Conservation (phyloP, 2,329 filamentous ascomycete species). For the Calonectria pteridis region DNA sequence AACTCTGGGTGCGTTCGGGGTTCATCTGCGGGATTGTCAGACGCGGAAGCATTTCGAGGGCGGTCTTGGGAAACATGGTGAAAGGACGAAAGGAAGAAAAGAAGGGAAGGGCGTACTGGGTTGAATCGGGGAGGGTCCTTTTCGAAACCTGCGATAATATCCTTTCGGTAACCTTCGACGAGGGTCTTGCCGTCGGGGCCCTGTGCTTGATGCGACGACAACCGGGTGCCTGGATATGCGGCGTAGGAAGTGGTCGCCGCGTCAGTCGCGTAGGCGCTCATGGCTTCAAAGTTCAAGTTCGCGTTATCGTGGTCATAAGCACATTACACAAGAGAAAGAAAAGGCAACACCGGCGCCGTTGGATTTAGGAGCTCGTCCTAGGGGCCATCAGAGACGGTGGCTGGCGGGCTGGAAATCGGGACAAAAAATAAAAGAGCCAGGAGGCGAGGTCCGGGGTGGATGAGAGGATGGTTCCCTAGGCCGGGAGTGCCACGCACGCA, state of each 20-base stretch:
- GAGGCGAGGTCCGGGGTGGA: conserved; percentile 20
- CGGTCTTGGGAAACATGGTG: neutral
- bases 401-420: conserved; percentile 21
- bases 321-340: conserved; percentile 33
- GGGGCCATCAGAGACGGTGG: conserved; percentile 36
- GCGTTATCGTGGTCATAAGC: conserved; percentile 38
- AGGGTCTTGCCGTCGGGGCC: conserved; percentile 62
- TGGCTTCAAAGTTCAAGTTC: conserved; percentile 42
- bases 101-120: conserved; percentile 60
- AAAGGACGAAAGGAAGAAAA: too few species aligned
- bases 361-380: conserved; percentile 29
- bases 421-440: conserved; percentile 7
- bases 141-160: conserved; percentile 66
- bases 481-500: neutral
- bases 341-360: conserved; percentile 13
- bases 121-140: conserved; percentile 68
- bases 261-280: conserved; percentile 56
- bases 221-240: conserved; percentile 48
- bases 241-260: conserved; percentile 46
- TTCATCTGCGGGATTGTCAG: conserved; percentile 59
- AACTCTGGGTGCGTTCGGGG: conserved; percentile 64
- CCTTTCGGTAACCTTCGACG: conserved; percentile 70
- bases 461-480: neutral
- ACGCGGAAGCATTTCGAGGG: neutral
- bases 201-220: conserved; percentile 48